These are phyloP conservation scores for Boletus subcaerulescens DNA, from an alignment of 768 basidiomycete species.

Conservation along the genomic window DNA sequence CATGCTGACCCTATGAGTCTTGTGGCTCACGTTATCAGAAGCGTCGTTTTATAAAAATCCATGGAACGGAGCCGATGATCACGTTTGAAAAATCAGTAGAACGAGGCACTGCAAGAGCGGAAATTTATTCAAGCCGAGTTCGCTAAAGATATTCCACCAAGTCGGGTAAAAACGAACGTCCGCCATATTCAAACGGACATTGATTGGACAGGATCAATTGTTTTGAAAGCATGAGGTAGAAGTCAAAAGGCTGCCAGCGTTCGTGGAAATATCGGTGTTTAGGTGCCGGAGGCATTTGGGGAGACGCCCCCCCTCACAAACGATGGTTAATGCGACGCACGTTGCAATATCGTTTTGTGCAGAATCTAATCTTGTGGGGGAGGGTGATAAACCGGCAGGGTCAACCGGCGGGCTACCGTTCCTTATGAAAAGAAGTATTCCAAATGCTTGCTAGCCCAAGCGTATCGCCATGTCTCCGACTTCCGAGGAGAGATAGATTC, in stretches of 20 bases:
- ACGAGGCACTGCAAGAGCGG: neutral
- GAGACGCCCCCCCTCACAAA: too few relatives aligned
- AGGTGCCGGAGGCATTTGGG: neutral
- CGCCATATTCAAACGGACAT: conserved; percentile 28
- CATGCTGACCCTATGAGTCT: neutral
- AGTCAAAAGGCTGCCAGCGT: neutral
- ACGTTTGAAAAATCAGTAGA: neutral
- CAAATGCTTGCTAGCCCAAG: neutral
- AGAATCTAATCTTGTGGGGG: neutral
- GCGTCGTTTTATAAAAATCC: neutral
- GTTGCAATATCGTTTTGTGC: too few relatives aligned
- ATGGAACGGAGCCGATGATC: neutral
- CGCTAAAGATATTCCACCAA: neutral
- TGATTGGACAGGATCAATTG: neutral
- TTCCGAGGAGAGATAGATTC: neutral
- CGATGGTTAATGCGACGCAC: too few relatives aligned
- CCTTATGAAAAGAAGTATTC: neutral
- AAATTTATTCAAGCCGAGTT: neutral
- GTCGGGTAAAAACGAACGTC: neutral
- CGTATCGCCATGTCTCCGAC: neutral
- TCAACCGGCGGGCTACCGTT: too few relatives aligned
- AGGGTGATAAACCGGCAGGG: too few relatives aligned
- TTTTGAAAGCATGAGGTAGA: neutral
- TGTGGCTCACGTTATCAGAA: neutral
- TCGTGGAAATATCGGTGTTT: conserved; percentile 7